phyloP scores from a whole-genome alignment of 1,284 basidiomycete species.

The Microstroma glucosiphilum region DNA sequence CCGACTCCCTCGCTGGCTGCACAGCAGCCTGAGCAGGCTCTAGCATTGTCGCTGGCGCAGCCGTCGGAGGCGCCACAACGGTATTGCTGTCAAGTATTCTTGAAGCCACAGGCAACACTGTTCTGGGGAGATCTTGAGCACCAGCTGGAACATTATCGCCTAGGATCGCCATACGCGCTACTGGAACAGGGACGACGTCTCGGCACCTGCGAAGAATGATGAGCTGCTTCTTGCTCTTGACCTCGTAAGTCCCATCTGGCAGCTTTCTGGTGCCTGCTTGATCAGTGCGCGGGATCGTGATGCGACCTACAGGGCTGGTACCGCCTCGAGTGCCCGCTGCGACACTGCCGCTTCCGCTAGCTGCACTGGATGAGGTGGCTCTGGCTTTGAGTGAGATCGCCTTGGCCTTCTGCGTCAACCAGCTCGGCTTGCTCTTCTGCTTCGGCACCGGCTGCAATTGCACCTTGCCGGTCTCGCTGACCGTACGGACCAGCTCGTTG shows the following conservation, averaged over 20 bases:
- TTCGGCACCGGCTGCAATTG: not conserved
- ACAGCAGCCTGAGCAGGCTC: not conserved
- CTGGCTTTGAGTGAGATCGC: slow-evolving; percentile 24
- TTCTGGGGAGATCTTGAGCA: slow-evolving; percentile 6
- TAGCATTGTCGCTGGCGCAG: not conserved
- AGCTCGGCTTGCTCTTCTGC: slow-evolving; percentile 15
- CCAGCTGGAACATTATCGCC: slow-evolving; percentile 10
- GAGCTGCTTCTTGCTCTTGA: slow-evolving; percentile 25
- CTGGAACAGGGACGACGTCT: slow-evolving; percentile 46
- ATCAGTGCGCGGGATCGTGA: not conserved
- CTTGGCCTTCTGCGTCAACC: slow-evolving; percentile 38
- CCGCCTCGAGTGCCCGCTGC: not conserved
- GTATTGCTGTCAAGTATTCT: too few relatives aligned
- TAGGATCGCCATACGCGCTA: slow-evolving; percentile 40
- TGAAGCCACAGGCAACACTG: too few relatives aligned
- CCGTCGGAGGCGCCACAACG: not conserved
- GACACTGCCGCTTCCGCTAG: not conserved
- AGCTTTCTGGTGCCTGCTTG: not conserved
- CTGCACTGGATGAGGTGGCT: slow-evolving; percentile 15
- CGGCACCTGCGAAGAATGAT: slow-evolving; percentile 39
- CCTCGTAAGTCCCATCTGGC: not conserved
- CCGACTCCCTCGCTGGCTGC: not conserved
- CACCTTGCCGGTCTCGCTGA: not conserved
- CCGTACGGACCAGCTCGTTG: not conserved
- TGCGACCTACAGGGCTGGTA: not conserved